phyloP scores from a whole-genome alignment of 2,329 filamentous ascomycete species.

The Thielaviopsis euricoi region DNA sequence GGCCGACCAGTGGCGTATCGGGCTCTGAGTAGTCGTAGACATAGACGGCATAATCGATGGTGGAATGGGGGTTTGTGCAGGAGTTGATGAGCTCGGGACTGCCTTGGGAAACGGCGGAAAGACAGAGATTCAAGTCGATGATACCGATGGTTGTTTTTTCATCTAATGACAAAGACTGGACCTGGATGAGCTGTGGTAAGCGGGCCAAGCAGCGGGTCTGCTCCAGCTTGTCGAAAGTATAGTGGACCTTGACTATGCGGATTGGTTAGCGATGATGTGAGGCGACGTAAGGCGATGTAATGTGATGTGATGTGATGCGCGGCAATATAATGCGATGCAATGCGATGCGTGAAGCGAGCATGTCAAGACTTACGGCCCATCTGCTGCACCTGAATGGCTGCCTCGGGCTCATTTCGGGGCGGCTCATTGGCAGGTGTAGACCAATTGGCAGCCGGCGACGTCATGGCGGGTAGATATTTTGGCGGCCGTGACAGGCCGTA shows the following conservation, averaged over 20 bases:
- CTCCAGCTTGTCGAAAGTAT: conserved; percentile 82
- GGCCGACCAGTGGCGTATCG: conserved; percentile 81
- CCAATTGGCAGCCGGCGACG: conserved; percentile 9
- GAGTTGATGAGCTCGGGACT: conserved; percentile 59
- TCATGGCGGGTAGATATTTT: conserved; percentile 2
- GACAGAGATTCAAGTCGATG: conserved; percentile 71
- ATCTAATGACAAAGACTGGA: conserved; percentile 69
- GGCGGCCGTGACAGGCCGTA: neutral
- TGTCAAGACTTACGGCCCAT: conserved; percentile 46
- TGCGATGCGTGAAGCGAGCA: conserved; percentile 14
- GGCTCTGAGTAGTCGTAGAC: conserved; percentile 93
- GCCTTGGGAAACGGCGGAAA: conserved; percentile 59
- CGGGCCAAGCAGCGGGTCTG: conserved; percentile 82
- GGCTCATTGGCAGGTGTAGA: conserved; percentile 1
- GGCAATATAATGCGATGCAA: too few species aligned
- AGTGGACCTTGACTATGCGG: conserved; percentile 74
- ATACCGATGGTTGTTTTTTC: conserved; percentile 70
- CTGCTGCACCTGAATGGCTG: conserved; percentile 34
- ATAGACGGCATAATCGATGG: conserved; percentile 85
- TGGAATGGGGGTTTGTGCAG: conserved; percentile 34
- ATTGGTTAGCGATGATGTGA: conserved; percentile 15
- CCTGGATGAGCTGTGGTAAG: conserved; percentile 60
- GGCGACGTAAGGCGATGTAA: too few species aligned
- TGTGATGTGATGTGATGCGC: too few species aligned
- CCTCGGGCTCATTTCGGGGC: conserved; percentile 27